A percentile compares a stretch with the other conserved stretches of the same genome.
These are phyloP conservation scores for Coemansia sp. DNA, from an alignment of 192 early-diverging fungal genomes.

Conservation along the genomic window DNA sequence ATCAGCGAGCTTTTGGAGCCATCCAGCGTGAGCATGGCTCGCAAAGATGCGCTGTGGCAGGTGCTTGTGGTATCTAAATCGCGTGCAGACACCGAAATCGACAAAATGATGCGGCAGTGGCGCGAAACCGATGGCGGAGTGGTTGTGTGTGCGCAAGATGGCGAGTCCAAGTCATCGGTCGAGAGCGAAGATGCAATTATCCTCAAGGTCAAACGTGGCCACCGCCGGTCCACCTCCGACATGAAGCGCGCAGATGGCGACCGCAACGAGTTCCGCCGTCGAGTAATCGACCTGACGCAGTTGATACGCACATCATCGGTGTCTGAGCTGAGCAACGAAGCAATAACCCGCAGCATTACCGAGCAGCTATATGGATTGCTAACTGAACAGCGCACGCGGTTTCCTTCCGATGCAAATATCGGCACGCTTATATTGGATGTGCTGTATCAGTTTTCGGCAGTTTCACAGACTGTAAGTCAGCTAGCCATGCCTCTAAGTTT, in stretches of 20 bases:
- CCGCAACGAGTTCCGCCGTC: slow-evolving; percentile 45
- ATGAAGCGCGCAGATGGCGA: slow-evolving; percentile 43
- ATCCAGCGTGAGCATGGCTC: slow-evolving; percentile 46
- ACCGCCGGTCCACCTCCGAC: slow-evolving; percentile 46
- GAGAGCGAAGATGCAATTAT: slow-evolving; percentile 53
- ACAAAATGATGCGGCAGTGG: slow-evolving; percentile 51
- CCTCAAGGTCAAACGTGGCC: slow-evolving; percentile 52
- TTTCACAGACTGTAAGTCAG: slow-evolving; percentile 53
- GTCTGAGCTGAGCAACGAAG: slow-evolving; percentile 47
- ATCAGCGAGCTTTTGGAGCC: slow-evolving; percentile 54
- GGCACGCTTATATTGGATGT: slow-evolving; percentile 50
- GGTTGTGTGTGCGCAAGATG: slow-evolving; percentile 38
- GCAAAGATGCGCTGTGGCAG: slow-evolving; percentile 53
- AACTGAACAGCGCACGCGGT: slow-evolving; percentile 50
- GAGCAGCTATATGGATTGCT: slow-evolving; percentile 51
- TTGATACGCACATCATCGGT: slow-evolving; percentile 45
- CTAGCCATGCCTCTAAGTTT: slow-evolving; percentile 23
- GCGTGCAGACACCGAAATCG: slow-evolving; percentile 47
- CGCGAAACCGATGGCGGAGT: slow-evolving; percentile 35
- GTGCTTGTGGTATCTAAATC: slow-evolving; percentile 51
- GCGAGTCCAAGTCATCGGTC: slow-evolving; percentile 30
- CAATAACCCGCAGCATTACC: slow-evolving; percentile 34
- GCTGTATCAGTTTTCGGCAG: slow-evolving; percentile 52
- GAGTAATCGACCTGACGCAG: slow-evolving; percentile 41
- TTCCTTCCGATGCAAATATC: slow-evolving; percentile 36